Conservation (phyloP, 768 basidiomycete genomes). For the Lentinula edodes region DNA sequence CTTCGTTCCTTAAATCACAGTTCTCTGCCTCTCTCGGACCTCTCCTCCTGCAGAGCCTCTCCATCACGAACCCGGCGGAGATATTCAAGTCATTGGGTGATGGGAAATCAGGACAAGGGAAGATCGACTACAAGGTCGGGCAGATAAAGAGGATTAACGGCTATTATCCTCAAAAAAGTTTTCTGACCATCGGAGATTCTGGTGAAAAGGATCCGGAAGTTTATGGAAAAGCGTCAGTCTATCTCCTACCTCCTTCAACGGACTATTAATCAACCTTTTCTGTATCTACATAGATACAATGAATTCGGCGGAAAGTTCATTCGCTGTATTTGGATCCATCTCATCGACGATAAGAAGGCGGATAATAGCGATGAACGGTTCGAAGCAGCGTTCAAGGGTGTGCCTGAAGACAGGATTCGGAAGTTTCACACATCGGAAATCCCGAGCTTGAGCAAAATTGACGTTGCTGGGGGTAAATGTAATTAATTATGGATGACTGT, state of each 20-base stretch:
- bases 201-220: conserved; percentile 41
- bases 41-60: conserved; percentile 32
- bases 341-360: conserved; percentile 29
- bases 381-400: conserved; percentile 26
- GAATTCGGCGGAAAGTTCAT: conserved; percentile 30
- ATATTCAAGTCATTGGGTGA: conserved; percentile 18
- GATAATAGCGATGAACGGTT: conserved; percentile 34
- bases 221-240: conserved; percentile 34
- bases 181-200: conserved; percentile 37
- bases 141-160: conserved; percentile 33
- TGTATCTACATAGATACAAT: conserved; percentile 21
- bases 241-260: too few relatives aligned
- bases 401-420: conserved; percentile 27
- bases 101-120: conserved; percentile 15
- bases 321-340: conserved; percentile 37
- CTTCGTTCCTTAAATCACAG: conserved; percentile 28
- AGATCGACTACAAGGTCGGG: conserved; percentile 28
- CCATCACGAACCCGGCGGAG: conserved; percentile 24
- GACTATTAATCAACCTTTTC: too few relatives aligned
- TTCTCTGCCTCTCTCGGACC: conserved; percentile 30
- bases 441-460: conserved; percentile 23
- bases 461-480: conserved; percentile 35
- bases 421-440: conserved; percentile 32
- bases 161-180: conserved; percentile 39
- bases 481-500: not conserved